These are phyloP conservation scores for Scleroderma citrinum DNA, from an alignment of 768 basidiomycete species.

Conservation along the genomic window DNA sequence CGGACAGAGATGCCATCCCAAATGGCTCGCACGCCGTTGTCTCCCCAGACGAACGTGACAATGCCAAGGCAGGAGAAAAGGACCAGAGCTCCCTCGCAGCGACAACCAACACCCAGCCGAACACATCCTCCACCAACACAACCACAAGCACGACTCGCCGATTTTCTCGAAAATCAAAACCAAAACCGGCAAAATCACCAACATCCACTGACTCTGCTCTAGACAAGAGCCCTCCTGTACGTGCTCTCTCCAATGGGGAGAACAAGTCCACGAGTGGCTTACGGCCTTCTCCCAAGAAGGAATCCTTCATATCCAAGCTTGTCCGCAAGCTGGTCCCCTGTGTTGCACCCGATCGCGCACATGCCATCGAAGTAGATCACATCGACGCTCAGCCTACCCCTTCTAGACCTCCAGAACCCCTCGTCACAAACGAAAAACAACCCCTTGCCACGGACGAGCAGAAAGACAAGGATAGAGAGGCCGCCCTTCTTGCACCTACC, in stretches of 20 bases:
- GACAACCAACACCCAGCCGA: constrained; percentile 37
- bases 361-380: constrained; percentile 38
- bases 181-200: constrained; percentile 12
- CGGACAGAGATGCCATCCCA: constrained; percentile 32
- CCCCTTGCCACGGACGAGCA: constrained; percentile 20
- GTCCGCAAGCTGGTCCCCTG: constrained; percentile 63
- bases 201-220: constrained; percentile 12
- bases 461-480: constrained; percentile 33
- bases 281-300: constrained; percentile 34
- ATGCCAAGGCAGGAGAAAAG: constrained; percentile 31
- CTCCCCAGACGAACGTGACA: constrained; percentile 29
- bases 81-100: constrained; percentile 44
- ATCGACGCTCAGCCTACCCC: constrained; percentile 15
- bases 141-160: constrained; percentile 19
- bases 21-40: constrained; percentile 30
- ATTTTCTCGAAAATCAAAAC: constrained; percentile 26
- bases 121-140: constrained; percentile 25
- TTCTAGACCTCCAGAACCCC: constrained; percentile 15
- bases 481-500: constrained; percentile 13
- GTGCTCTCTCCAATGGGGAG: constrained; percentile 28
- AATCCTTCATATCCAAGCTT: constrained; percentile 55
- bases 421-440: constrained; percentile 26
- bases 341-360: constrained; percentile 44
- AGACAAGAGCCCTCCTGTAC: constrained; percentile 28
- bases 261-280: constrained; percentile 31